These are phyloP conservation scores for Vaccinium macrocarpon DNA, from an alignment of 148 eudicot species.

Conservation along the genomic window DNA sequence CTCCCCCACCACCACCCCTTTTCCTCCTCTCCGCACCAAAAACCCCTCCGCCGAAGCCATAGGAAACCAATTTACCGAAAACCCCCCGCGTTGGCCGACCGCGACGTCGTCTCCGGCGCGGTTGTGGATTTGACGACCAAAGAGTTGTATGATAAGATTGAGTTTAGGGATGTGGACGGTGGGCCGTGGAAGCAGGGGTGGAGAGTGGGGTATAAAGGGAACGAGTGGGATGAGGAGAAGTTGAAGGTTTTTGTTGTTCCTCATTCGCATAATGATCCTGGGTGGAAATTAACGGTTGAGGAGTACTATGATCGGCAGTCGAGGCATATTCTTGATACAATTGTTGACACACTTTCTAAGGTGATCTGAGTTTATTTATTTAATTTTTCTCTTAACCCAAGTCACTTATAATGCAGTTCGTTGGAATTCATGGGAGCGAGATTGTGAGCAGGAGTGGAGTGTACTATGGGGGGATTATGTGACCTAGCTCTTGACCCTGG, in stretches of 20 bases:
- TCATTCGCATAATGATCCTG: conserved; percentile 99
- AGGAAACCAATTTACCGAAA: conserved; percentile 41
- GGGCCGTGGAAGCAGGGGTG: conserved; percentile 99
- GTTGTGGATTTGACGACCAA: conserved; percentile 80
- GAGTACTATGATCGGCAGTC: conserved; percentile 88
- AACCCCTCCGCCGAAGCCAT: conserved; percentile 21
- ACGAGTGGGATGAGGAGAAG: conserved; percentile 86
- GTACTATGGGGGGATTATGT: no score
- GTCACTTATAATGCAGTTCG: no score
- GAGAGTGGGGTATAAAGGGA: conserved; percentile 67
- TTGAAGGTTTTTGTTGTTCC: conserved; percentile 87
- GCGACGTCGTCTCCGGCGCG: conserved; percentile 32
- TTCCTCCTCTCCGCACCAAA: conserved; percentile 16
- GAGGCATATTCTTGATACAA: conserved; percentile 83
- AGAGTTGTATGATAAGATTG: conserved; percentile 72
- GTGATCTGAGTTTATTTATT: conserved; percentile 23
- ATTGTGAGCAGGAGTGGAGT: no score
- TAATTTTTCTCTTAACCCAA: no score
- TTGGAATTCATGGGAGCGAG: no score
- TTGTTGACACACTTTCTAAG: conserved; percentile 89
- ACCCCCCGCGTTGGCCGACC: conserved; percentile 21
- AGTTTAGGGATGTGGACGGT: conserved; percentile 76
- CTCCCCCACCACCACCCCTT: conserved; percentile 40
- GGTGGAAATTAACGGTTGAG: conserved; percentile 94
- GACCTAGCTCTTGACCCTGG: no score